These are phyloP conservation scores for Tilletia walkeri DNA, from an alignment of 1,284 basidiomycete genomes.

Conservation along the genomic window DNA sequence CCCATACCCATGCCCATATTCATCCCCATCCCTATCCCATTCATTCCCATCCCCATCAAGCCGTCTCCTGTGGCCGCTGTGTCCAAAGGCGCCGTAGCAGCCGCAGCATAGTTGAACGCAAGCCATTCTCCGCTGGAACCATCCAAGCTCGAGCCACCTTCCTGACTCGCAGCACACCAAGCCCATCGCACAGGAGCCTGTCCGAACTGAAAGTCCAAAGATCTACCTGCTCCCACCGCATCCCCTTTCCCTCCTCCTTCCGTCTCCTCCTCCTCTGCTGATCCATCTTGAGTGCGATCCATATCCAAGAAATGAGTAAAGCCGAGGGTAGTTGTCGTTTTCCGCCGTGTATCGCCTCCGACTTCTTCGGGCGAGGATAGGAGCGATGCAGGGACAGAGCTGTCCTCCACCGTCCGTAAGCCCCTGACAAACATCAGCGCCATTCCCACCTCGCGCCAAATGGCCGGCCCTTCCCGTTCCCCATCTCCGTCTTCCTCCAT, in stretches of 20 bases:
- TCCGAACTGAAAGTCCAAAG: background rate
- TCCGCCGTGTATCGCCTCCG: too few relatives aligned
- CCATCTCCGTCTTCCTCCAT: background rate
- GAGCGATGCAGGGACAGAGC: background rate
- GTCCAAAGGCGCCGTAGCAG: background rate
- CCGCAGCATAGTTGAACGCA: slow-evolving; percentile 1
- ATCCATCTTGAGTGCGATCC: background rate
- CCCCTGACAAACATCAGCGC: slow-evolving; percentile 2
- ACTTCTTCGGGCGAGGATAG: background rate
- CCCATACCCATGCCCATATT: too few relatives aligned
- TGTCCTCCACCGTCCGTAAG: slow-evolving; percentile 9
- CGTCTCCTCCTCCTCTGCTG: background rate
- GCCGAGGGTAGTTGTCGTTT: background rate
- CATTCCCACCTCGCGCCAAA: background rate
- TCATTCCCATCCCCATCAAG: background rate
- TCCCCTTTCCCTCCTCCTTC: background rate
- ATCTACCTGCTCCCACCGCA: too few relatives aligned
- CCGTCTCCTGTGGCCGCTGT: background rate
- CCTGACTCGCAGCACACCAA: slow-evolving; percentile 2
- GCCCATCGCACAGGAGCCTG: slow-evolving; percentile 13
- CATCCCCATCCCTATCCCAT: background rate
- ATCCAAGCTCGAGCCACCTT: background rate
- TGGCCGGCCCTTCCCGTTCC: background rate
- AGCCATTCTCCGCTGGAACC: background rate
- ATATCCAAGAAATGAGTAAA: background rate